phyloP scores from a whole-genome alignment of 495 filamentous ascomycete species.

The Podospora appendiculata region DNA sequence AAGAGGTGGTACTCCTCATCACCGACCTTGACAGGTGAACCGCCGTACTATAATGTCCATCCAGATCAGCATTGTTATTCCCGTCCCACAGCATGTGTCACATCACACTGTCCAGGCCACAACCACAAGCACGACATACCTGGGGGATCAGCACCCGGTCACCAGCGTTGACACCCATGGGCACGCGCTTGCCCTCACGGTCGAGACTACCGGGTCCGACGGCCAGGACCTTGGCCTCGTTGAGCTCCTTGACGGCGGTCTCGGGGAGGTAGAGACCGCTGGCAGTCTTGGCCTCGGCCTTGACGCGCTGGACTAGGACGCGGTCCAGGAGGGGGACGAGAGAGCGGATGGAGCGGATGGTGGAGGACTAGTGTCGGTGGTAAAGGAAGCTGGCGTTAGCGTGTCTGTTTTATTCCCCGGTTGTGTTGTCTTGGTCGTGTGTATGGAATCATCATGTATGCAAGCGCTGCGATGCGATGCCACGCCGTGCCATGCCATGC shows the following conservation, averaged over 20 bases:
- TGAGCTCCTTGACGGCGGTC: conserved; percentile 93
- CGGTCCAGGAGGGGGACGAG: conserved; percentile 97
- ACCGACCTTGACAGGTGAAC: conserved; percentile 91
- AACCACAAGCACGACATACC: conserved; percentile 47
- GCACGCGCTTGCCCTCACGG: conserved; percentile 78
- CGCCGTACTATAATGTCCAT: conserved; percentile 66
- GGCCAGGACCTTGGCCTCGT: conserved; percentile 91
- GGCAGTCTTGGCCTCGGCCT: conserved; percentile 93
- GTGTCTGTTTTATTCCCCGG: neutral
- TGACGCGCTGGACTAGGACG: conserved; percentile 95
- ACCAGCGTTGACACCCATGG: conserved; percentile 70
- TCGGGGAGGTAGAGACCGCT: conserved; percentile 96
- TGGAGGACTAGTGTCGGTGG: conserved; percentile 40
- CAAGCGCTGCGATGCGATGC: too few relatives aligned
- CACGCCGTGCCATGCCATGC: too few relatives aligned
- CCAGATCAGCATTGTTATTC: neutral
- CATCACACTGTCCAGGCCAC: neutral
- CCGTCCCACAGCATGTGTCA: neutral
- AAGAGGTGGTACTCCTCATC: conserved; percentile 95
- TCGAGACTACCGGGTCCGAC: conserved; percentile 84
- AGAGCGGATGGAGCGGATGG: conserved; percentile 91
- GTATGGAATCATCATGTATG: too few relatives aligned
- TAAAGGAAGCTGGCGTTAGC: neutral
- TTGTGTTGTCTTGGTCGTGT: too few relatives aligned
- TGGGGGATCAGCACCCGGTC: conserved; percentile 96